Percentiles rank a stretch among this genome's conserved stretches.
These are phyloP conservation scores for Adansonia grandidieri DNA, from an alignment of 441 rosid species.

Conservation along the genomic window DNA sequence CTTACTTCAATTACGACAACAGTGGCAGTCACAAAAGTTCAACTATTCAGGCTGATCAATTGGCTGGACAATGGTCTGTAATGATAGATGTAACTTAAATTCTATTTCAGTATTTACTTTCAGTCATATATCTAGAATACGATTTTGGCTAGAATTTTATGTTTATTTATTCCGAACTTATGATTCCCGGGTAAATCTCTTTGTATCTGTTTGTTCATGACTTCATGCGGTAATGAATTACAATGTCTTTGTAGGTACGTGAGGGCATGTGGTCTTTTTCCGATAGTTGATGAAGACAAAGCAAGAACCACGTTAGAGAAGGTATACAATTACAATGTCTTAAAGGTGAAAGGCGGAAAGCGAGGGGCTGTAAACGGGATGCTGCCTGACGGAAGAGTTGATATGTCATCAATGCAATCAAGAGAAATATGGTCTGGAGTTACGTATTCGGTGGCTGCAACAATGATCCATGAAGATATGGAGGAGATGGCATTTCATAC, in stretches of 20 bases:
- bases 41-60: conserved; percentile 93
- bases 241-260: conserved; percentile 61
- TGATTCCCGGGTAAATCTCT: too few relatives aligned
- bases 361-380: conserved; percentile 91
- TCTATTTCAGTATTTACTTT: background rate
- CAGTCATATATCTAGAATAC: conserved; percentile 3
- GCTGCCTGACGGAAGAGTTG: conserved; percentile 85
- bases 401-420: conserved; percentile 77
- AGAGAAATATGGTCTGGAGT: conserved; percentile 95
- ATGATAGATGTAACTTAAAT: background rate
- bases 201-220: too few relatives aligned
- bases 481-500: conserved; percentile 73
- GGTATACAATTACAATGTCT: conserved; percentile 72
- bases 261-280: conserved; percentile 76
- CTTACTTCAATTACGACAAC: conserved; percentile 81
- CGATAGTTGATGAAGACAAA: conserved; percentile 71
- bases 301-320: conserved; percentile 67
- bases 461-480: conserved; percentile 85
- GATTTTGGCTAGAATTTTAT: background rate
- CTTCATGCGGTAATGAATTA: background rate
- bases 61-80: conserved; percentile 90
- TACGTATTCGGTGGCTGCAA: conserved; percentile 85
- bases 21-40: conserved; percentile 65
- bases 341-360: conserved; percentile 77
- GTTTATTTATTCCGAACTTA: background rate